Evolutionary conservation across 106 monocot species (phyloP).

Genomic region (Posidonia australis): DNA sequence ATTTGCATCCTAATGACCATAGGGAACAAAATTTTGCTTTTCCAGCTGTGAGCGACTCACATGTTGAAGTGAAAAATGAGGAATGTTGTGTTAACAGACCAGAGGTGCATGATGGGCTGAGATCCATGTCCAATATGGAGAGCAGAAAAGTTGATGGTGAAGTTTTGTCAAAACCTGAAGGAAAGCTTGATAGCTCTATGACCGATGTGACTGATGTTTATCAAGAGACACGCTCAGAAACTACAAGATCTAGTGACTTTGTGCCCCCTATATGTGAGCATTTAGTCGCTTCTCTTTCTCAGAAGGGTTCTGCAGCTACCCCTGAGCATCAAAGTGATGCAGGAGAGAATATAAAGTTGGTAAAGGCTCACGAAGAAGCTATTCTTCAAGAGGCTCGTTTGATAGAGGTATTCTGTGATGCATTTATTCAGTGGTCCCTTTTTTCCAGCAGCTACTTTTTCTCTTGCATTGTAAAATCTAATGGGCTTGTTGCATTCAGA

Average conservation of each 20-base stretch:
- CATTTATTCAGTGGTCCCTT: not conserved
- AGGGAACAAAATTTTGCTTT: conserved; percentile 10
- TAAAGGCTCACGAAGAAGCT: conserved; percentile 64
- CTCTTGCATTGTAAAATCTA: not conserved
- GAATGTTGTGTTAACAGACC: conserved; percentile 10
- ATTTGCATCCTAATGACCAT: conserved; percentile 7
- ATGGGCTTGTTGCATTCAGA: conserved; percentile 31
- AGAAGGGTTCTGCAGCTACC: conserved; percentile 11
- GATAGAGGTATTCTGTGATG: conserved; percentile 57
- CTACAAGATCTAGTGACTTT: not conserved
- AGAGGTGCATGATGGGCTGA: conserved; percentile 8
- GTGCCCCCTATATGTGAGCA: conserved; percentile 13
- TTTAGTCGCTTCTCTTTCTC: conserved; percentile 5
- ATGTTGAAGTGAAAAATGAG: conserved; percentile 41
- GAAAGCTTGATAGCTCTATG: conserved; percentile 12
- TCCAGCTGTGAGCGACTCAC: conserved; percentile 9
- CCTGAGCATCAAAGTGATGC: conserved; percentile 26
- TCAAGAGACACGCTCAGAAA: conserved; percentile 4
- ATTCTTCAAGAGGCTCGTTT: conserved; percentile 64
- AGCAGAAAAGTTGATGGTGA: conserved; percentile 13
- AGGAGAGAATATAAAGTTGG: conserved; percentile 18
- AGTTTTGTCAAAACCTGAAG: conserved; percentile 10
- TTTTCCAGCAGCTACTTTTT: not conserved
- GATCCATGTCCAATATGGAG: conserved; percentile 6
- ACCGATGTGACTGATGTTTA: conserved; percentile 14